phyloP scores from a whole-genome alignment of 192 early-diverging fungal species.

The Umbelopsis vinacea region DNA sequence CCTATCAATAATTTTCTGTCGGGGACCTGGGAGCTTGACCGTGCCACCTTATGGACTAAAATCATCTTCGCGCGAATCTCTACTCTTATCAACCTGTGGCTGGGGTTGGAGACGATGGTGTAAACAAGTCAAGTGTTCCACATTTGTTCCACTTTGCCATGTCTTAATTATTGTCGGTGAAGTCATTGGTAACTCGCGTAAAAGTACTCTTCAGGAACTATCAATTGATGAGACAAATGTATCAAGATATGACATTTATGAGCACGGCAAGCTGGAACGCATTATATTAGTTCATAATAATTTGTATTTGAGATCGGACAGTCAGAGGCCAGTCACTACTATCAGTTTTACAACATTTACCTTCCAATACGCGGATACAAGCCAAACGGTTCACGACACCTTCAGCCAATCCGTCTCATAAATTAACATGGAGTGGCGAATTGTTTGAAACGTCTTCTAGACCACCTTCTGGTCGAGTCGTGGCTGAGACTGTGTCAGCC shows the following conservation, averaged over 20 bases:
- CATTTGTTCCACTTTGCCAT: constrained; percentile 7
- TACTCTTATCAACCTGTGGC: not conserved
- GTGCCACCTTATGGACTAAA: no score
- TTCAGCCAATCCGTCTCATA: not conserved
- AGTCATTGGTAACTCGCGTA: not conserved
- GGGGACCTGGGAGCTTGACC: no score
- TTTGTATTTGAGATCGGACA: not conserved
- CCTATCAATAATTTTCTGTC: no score
- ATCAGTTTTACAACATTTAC: not conserved
- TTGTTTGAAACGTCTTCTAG: not conserved
- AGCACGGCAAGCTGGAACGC: not conserved
- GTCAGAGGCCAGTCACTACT: not conserved
- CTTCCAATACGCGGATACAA: not conserved
- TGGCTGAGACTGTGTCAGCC: not conserved
- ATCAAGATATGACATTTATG: constrained; percentile 6
- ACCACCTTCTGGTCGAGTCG: not conserved
- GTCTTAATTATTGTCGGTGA: constrained; percentile 9
- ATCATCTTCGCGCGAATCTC: no score
- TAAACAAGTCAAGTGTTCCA: constrained; percentile 5
- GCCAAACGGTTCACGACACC: not conserved
- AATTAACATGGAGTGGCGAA: not conserved
- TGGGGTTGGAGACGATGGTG: not conserved
- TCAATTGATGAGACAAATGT: constrained; percentile 3
- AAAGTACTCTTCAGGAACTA: not conserved
- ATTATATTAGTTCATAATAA: not conserved